Evolutionary conservation across 768 basidiomycete species (phyloP), one percentile per base, ranked within the genome.

Genomic region (Hypholoma sublateritium): DNA sequence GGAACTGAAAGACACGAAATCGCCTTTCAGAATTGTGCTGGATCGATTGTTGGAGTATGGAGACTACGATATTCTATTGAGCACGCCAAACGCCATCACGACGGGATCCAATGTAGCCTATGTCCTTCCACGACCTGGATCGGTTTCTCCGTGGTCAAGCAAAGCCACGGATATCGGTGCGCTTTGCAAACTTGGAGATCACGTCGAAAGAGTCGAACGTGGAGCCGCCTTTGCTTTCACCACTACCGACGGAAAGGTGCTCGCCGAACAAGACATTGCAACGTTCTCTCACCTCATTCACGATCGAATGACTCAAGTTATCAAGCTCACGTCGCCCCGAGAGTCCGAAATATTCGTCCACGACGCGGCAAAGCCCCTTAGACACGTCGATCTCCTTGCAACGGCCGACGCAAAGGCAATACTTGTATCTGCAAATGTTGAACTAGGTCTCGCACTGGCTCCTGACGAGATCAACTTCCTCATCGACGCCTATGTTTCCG

Each of bases 91-190:
- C 19, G 66, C 70, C 24, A 67, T 75, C n/a, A 64, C 76, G 50
- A 65, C 67, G 16, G 67, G 67, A 9, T 61, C 59, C 24, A 82
- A 83, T 48, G 74, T 86, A 11, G 73, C 86, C 41, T 96, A 85
- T 68, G 85, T 97, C 39, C 74, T 90, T 5, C 95, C 95, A 11
- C 77, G 95, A 56, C 80, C 85, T 7, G 95, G 96, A 3, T 95
- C 95, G 3, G 89, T 98, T 65, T 98, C 96, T 4, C 95, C 97
- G 2, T 99, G 97, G 97, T 98, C 96, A 5, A 96, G 92, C 72
- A 99, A 99, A 74, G 96, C 97, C 2, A 98, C 96, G 0, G 95
- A 99, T 69, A 98, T 99, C 54, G 83, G 95, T 19, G 75, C 74
- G 8, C 84, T 98, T 51, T 99, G 97, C 75, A 88, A 88, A 52